Percentiles rank a stretch among this genome's conserved stretches.
Conservation (phyloP, 768 basidiomycete genomes). For the Cyclocybe cylindracea region DNA sequence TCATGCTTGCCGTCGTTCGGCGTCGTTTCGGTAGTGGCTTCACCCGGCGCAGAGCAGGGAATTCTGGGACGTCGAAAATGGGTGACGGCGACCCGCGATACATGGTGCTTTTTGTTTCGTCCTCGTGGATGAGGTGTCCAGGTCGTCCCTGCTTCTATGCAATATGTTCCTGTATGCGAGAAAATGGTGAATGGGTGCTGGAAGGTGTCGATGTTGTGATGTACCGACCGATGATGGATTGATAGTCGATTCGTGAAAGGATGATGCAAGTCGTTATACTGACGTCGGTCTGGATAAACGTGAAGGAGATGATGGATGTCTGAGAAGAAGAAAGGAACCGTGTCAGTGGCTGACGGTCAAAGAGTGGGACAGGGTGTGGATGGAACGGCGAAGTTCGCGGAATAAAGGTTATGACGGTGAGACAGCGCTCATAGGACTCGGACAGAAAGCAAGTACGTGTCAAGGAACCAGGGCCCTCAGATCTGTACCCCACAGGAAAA, state of each 20-base stretch:
- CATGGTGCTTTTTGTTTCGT: conserved; percentile 35
- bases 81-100: conserved; percentile 53
- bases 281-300: neutral
- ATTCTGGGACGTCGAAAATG: conserved; percentile 66
- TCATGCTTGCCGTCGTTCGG: conserved; percentile 37
- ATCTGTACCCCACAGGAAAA: neutral
- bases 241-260: neutral
- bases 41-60: conserved; percentile 61
- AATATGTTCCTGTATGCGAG: no score
- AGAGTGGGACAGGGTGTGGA: neutral
- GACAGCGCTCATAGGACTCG: neutral
- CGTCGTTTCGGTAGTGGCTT: conserved; percentile 81
- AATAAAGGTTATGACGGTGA: no score
- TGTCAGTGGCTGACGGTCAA: conserved; percentile 1
- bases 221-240: no score
- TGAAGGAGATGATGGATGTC: conserved; percentile 1
- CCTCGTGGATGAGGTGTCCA: no score
- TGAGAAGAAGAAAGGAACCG: neutral
- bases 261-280: neutral
- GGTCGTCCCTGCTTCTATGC: no score
- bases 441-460: neutral
- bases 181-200: no score
- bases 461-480: conserved; percentile 1
- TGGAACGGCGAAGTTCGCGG: neutral
- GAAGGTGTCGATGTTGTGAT: no score